Conservation (phyloP, 106 monocot species). For the Allium fistulosum region DNA sequence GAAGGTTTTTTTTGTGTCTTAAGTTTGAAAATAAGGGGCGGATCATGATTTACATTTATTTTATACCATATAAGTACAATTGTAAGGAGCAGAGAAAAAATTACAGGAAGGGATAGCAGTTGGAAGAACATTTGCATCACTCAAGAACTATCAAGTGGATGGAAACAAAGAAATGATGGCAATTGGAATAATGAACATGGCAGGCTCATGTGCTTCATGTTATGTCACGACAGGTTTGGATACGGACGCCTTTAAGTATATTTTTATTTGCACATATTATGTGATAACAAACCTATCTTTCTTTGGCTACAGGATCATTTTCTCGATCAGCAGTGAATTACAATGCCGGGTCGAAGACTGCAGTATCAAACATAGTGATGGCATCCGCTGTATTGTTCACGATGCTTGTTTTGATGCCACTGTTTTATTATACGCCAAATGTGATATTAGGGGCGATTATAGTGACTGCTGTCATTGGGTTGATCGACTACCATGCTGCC, state of each 20-base stretch:
- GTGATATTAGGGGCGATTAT: constrained; percentile 38
- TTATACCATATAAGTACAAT: too few species aligned
- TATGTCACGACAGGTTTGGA: constrained; percentile 78
- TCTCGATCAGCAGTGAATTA: constrained; percentile 42
- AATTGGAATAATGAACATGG: constrained; percentile 92
- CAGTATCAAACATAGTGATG: constrained; percentile 49
- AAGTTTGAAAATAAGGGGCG: too few species aligned
- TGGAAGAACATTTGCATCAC: constrained; percentile 91
- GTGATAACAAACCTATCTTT: too few species aligned
- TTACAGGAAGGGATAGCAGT: constrained; percentile 90
- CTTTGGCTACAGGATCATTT: constrained; percentile 29
- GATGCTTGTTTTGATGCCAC: constrained; percentile 36
- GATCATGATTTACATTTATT: too few species aligned
- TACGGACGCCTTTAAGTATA: too few species aligned
- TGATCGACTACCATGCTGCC: constrained; percentile 20
- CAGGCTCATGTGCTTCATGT: constrained; percentile 86
- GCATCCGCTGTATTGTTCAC: constrained; percentile 29
- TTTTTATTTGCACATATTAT: too few species aligned
- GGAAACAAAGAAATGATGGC: constrained; percentile 99
- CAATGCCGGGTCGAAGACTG: constrained; percentile 35
- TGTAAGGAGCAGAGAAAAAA: too few species aligned
- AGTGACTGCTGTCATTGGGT: constrained; percentile 38
- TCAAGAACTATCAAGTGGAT: constrained; percentile 85
- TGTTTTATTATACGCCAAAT: constrained; percentile 43
- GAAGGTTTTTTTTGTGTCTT: too few species aligned